These are phyloP conservation scores for Clavispora santaluciae DNA, from an alignment of 805 yeast genomes.

Conservation along the genomic window DNA sequence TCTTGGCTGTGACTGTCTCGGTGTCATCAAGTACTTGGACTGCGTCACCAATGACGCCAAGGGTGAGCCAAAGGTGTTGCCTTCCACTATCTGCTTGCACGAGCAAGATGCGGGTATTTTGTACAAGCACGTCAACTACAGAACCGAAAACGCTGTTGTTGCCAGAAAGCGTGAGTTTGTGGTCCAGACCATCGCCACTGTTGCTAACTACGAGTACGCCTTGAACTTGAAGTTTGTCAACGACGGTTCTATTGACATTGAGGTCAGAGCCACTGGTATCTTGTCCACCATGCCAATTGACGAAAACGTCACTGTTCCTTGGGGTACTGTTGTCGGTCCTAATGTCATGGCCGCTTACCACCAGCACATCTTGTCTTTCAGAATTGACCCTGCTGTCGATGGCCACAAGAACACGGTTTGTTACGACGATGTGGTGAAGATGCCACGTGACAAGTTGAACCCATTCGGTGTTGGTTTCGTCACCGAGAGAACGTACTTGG, in stretches of 20 bases:
- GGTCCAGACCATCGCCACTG: conserved; percentile 77
- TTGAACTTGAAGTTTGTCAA: conserved; percentile 68
- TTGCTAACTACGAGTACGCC: conserved; percentile 79
- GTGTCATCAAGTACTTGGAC: conserved; percentile 71
- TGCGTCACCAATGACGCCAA: conserved; percentile 49
- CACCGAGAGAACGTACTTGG: conserved; percentile 58
- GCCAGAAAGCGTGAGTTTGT: conserved; percentile 77
- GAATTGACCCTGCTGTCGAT: conserved; percentile 79
- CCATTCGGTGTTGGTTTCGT: conserved; percentile 69
- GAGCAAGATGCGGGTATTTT: conserved; percentile 74
- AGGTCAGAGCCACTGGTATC: conserved; percentile 83
- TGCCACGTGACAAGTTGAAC: conserved; percentile 52
- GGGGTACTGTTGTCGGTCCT: conserved; percentile 76
- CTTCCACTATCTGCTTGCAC: conserved; percentile 75
- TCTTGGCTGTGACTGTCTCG: conserved; percentile 80
- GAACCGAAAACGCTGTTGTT: conserved; percentile 66
- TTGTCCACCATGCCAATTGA: conserved; percentile 81
- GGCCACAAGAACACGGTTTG: conserved; percentile 74
- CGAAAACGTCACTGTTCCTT: conserved; percentile 58
- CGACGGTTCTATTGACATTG: conserved; percentile 73
- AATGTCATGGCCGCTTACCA: conserved; percentile 81
- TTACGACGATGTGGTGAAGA: conserved; percentile 62
- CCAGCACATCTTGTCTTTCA: conserved; percentile 73
- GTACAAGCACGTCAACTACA: conserved; percentile 75
- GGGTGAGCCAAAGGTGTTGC: conserved; percentile 60